phyloP scores from a whole-genome alignment of 2,329 filamentous ascomycete genomes.

The Trichoderma atroviride region DNA sequence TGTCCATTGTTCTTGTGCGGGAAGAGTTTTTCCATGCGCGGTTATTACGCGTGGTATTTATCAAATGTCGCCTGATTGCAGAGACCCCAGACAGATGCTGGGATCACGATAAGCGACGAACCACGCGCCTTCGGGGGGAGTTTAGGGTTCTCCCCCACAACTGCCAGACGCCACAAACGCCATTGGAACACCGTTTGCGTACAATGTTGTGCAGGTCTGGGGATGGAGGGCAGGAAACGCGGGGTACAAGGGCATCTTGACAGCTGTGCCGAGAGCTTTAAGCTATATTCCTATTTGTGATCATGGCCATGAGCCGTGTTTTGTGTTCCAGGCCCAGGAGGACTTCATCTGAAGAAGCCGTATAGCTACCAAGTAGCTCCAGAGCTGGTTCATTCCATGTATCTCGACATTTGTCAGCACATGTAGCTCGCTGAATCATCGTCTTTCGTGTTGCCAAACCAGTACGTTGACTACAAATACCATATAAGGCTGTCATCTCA shows the following conservation, averaged over 20 bases:
- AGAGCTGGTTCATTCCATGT: background rate
- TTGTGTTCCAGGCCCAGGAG: background rate
- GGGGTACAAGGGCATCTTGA: conserved; percentile 7
- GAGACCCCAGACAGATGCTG: background rate
- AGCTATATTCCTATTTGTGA: background rate
- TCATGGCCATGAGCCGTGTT: background rate
- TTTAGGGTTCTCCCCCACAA: conserved; percentile 22
- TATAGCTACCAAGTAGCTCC: background rate
- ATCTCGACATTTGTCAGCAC: background rate
- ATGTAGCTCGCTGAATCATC: background rate
- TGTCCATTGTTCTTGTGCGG: background rate
- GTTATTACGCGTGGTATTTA: conserved; percentile 15
- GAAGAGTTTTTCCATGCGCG: background rate
- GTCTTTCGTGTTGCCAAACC: background rate
- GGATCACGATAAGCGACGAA: background rate
- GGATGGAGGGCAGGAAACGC: background rate
- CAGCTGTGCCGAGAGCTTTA: background rate
- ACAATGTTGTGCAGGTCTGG: background rate
- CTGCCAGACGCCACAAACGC: conserved; percentile 7
- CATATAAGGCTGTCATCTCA: background rate
- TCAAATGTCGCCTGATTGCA: background rate
- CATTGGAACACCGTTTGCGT: background rate
- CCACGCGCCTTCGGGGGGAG: conserved; percentile 13
- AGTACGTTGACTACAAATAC: background rate
- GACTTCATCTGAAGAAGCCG: background rate